Evolutionary conservation across 768 basidiomycete genomes (phyloP).

Genomic region (Leccinum aurantiacum): DNA sequence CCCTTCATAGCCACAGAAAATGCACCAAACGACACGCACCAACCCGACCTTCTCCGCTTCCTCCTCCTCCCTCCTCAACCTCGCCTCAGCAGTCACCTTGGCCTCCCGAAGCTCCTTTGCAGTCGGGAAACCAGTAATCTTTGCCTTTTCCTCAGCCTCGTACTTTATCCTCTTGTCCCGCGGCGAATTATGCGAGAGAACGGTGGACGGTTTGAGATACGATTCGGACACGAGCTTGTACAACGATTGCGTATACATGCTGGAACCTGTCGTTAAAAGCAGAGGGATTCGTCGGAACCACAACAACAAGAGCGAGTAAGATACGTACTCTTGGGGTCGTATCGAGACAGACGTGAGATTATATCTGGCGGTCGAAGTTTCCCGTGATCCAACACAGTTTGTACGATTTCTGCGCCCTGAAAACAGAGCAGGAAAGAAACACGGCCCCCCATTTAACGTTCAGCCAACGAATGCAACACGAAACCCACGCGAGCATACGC

Average conservation of each 20-base stretch:
- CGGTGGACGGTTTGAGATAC: slow-evolving; percentile 81
- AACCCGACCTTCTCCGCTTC: slow-evolving; percentile 69
- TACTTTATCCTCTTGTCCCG: slow-evolving; percentile 79
- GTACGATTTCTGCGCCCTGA: slow-evolving; percentile 76
- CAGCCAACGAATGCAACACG: not conserved
- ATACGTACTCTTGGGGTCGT: slow-evolving; percentile 57
- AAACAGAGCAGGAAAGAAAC: not conserved
- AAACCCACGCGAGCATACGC: slow-evolving; percentile 26
- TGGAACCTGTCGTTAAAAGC: slow-evolving; percentile 24
- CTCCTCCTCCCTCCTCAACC: slow-evolving; percentile 67
- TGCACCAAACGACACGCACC: slow-evolving; percentile 42
- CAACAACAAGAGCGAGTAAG: slow-evolving; percentile 14
- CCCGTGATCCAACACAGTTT: slow-evolving; percentile 78
- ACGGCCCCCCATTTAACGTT: not conserved
- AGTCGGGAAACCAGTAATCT: slow-evolving; percentile 74
- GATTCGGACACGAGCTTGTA: slow-evolving; percentile 66
- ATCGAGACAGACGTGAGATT: slow-evolving; percentile 46
- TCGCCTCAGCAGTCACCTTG: slow-evolving; percentile 61
- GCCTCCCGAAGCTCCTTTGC: slow-evolving; percentile 76
- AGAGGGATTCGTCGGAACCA: not conserved
- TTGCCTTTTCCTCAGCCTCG: slow-evolving; percentile 74
- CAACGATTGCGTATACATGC: slow-evolving; percentile 58
- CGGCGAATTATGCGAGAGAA: slow-evolving; percentile 76
- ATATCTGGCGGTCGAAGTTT: slow-evolving; percentile 80
- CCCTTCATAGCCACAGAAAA: not conserved